Conservation (phyloP, 179 eudicot genomes). For the Camellia oleifera region DNA sequence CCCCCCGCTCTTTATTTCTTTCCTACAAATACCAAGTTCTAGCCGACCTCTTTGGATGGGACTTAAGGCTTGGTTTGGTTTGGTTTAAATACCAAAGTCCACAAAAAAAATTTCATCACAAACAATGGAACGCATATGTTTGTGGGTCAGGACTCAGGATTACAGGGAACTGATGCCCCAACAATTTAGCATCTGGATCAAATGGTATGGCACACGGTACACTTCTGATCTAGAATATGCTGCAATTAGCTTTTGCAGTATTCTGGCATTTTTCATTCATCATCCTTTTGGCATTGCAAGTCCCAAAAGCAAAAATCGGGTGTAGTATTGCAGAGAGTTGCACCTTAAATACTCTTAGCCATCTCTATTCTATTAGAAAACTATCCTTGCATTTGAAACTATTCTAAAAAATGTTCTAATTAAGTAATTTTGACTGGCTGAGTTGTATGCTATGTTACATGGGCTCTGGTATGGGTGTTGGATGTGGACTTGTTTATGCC, state of each 20-base stretch:
- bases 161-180: background rate
- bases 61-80: no score
- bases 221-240: background rate
- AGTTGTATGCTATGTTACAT: background rate
- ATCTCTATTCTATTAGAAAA: background rate
- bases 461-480: no score
- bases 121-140: no score
- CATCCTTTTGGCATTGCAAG: background rate
- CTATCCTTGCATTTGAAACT: background rate
- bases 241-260: background rate
- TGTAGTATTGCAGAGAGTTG: background rate
- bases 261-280: background rate
- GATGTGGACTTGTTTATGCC: no score
- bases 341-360: background rate
- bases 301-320: background rate
- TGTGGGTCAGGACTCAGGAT: no score
- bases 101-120: no score
- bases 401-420: background rate
- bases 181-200: background rate
- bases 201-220: slow-evolving; percentile 1
- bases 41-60: no score
- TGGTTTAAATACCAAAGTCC: no score
- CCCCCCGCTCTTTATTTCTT: no score
- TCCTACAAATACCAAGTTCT: no score
- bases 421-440: background rate